phyloP scores from a whole-genome alignment of 2,329 filamentous ascomycete genomes.

The Tolypocladium nubicola region DNA sequence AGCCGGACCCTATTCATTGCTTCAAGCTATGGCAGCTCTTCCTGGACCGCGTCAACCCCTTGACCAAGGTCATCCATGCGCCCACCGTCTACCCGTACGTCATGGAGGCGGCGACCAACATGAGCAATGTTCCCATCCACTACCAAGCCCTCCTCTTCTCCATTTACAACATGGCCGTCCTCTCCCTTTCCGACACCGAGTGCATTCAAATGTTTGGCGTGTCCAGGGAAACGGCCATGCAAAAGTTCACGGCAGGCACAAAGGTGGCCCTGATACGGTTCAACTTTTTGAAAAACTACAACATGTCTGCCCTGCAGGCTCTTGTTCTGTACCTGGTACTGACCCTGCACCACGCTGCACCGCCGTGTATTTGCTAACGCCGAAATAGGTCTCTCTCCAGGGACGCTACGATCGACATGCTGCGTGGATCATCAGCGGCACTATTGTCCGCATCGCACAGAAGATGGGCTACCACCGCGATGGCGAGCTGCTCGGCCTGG shows the following conservation, averaged over 20 bases:
- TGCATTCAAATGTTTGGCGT: constrained; percentile 41
- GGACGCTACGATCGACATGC: constrained; percentile 49
- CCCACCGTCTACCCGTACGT: constrained; percentile 57
- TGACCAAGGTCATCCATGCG: constrained; percentile 63
- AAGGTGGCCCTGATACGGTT: constrained; percentile 38
- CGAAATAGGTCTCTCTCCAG: constrained; percentile 38
- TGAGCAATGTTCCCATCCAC: constrained; percentile 43
- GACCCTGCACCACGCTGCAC: no score
- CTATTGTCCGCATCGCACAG: constrained; percentile 52
- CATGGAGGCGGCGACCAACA: constrained; percentile 48
- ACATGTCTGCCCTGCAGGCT: constrained; percentile 48
- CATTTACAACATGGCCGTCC: constrained; percentile 52
- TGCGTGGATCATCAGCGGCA: constrained; percentile 49
- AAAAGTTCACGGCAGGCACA: constrained; percentile 40
- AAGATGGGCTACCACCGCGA: constrained; percentile 59
- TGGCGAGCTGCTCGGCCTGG: constrained; percentile 42
- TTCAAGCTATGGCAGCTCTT: constrained; percentile 67
- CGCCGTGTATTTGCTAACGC: neutral
- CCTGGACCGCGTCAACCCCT: constrained; percentile 62
- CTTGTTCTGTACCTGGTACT: constrained; percentile 46
- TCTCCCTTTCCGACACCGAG: constrained; percentile 45
- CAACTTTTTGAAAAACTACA: constrained; percentile 48
- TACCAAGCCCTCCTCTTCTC: constrained; percentile 52
- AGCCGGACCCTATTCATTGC: constrained; percentile 55
- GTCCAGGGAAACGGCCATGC: constrained; percentile 37